These are phyloP conservation scores for Luffa acutangula DNA, from an alignment of 306 rosid species.

Conservation along the genomic window DNA sequence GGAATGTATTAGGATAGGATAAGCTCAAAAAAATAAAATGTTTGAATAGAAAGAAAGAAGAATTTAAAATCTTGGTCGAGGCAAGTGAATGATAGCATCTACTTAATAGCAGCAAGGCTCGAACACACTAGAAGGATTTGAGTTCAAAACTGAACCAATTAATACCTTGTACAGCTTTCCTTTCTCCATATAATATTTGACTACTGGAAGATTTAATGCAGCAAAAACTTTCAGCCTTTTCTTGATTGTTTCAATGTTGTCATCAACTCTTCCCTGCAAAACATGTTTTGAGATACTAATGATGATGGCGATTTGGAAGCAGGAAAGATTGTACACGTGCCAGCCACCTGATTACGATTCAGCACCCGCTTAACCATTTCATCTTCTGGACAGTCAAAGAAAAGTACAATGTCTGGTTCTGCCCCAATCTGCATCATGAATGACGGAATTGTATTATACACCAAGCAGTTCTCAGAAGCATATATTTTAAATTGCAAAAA, in stretches of 20 bases:
- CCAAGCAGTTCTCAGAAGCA: not conserved
- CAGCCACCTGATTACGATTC: slow-evolving; percentile 72
- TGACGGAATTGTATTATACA: not conserved
- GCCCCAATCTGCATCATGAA: slow-evolving; percentile 45
- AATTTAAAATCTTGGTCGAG: not conserved
- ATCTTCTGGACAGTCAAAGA: slow-evolving; percentile 89
- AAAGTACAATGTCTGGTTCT: slow-evolving; percentile 76
- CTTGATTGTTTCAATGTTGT: slow-evolving; percentile 74
- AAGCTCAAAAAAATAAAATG: not conserved
- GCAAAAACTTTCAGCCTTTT: slow-evolving; percentile 76
- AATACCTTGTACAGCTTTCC: slow-evolving; percentile 76
- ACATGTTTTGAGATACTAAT: slow-evolving; percentile 15
- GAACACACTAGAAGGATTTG: not conserved
- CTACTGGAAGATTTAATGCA: slow-evolving; percentile 63
- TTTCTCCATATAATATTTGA: slow-evolving; percentile 55
- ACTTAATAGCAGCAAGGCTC: not conserved
- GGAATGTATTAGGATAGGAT: not conserved
- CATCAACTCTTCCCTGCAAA: slow-evolving; percentile 92
- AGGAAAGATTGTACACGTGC: slow-evolving; percentile 3
- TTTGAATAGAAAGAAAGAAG: not conserved
- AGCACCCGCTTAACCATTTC: slow-evolving; percentile 96
- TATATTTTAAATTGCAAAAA: not conserved
- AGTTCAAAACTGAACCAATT: not conserved
- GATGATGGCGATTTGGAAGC: not conserved
- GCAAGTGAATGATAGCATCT: not conserved